Conservation (phyloP, 2,329 filamentous ascomycete species). For the Talaromyces islandicus region DNA sequence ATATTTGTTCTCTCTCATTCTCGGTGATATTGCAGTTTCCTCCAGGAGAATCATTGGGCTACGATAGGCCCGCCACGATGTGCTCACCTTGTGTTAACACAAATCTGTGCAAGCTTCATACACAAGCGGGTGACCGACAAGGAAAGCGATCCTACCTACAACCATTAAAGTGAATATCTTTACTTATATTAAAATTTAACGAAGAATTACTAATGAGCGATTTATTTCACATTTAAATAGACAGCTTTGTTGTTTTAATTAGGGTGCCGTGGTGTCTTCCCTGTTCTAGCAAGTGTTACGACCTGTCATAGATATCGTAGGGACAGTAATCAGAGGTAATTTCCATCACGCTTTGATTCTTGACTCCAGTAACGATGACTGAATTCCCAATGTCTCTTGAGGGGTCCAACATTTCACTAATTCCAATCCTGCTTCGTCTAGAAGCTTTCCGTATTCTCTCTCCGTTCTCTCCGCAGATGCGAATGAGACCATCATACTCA, state of each 20-base stretch:
- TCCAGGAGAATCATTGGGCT: too few relatives aligned
- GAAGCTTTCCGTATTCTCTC: constrained; percentile 16
- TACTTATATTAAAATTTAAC: too few relatives aligned
- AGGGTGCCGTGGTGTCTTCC: neutral
- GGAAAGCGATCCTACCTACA: too few relatives aligned
- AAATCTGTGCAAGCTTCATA: too few relatives aligned
- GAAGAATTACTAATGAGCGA: too few relatives aligned
- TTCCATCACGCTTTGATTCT: neutral
- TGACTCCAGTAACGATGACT: neutral
- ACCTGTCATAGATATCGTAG: neutral
- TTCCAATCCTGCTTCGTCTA: constrained; percentile 14
- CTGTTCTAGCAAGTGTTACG: neutral
- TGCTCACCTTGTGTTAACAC: too few relatives aligned
- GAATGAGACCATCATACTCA: constrained; percentile 18
- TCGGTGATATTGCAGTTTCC: too few relatives aligned
- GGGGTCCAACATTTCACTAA: constrained; percentile 3
- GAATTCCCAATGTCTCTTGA: neutral
- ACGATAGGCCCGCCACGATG: too few relatives aligned
- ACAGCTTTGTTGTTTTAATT: neutral
- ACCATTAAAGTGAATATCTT: too few relatives aligned
- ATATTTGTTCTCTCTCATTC: too few relatives aligned
- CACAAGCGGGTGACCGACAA: too few relatives aligned
- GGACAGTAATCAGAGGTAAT: neutral
- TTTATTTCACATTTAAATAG: too few relatives aligned
- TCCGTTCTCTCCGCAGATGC: constrained; percentile 17